A percentile compares a stretch with the other conserved stretches of the same genome.
Conservation (phyloP, 345 rosid species). For the Balakata baccata region DNA sequence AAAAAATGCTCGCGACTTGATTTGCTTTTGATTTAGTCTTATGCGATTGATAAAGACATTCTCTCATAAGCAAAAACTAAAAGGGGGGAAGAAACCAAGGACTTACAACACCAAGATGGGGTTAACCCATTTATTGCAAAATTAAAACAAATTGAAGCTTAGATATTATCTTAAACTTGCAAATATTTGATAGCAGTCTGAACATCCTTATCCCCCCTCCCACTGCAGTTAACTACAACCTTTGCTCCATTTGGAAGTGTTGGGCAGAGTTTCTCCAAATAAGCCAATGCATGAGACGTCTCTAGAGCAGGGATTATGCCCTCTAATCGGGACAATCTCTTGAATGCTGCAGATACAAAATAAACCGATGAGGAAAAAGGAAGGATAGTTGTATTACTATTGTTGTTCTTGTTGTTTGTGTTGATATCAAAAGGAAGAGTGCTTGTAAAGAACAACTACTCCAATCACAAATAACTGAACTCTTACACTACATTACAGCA, state of each 20-base stretch:
- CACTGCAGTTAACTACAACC: constrained; percentile 76
- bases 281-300: constrained; percentile 87
- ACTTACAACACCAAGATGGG: constrained; percentile 1
- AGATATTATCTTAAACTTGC: constrained; percentile 36
- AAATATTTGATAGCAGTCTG: constrained; percentile 73
- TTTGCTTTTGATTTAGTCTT: neutral
- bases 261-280: constrained; percentile 79
- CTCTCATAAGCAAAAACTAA: neutral
- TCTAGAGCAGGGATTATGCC: constrained; percentile 91
- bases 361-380: neutral
- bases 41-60: neutral
- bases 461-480: neutral
- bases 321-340: constrained; percentile 72
- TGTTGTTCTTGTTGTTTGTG: neutral
- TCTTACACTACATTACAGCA: neutral
- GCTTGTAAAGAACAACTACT: neutral
- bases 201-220: constrained; percentile 96
- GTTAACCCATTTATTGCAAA: neutral
- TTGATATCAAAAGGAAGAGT: neutral
- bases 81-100: neutral
- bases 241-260: constrained; percentile 56
- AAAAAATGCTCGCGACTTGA: neutral
- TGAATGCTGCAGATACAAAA: constrained; percentile 53
- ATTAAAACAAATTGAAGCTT: neutral
- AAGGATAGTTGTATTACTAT: neutral